Conservation (phyloP, 495 filamentous ascomycete genomes). For the Thermothielavioides terrestris region DNA sequence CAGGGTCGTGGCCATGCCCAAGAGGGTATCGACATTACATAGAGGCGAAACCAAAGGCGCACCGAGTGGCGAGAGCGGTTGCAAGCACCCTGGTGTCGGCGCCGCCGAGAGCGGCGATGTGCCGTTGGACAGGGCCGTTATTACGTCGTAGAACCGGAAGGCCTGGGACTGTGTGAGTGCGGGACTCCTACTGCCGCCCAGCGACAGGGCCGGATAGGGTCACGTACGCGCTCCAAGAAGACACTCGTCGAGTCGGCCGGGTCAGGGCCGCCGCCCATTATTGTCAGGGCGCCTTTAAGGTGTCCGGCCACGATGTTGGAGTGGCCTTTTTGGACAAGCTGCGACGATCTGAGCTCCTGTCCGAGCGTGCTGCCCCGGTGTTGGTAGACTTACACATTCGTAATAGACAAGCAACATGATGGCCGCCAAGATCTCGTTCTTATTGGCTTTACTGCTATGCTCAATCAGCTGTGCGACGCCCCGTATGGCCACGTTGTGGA, state of each 20-base stretch:
- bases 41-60: slow-evolving; percentile 36
- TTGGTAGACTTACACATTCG: slow-evolving; percentile 43
- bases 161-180: slow-evolving; percentile 30
- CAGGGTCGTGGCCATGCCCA: slow-evolving; percentile 53
- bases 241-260: slow-evolving; percentile 42
- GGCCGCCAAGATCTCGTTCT: slow-evolving; percentile 51
- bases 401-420: slow-evolving; percentile 58
- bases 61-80: slow-evolving; percentile 39
- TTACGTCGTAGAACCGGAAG: slow-evolving; percentile 58
- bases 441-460: slow-evolving; percentile 39
- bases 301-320: slow-evolving; percentile 52
- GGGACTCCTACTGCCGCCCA: neutral
- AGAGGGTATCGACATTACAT: slow-evolving; percentile 48
- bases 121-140: slow-evolving; percentile 53
- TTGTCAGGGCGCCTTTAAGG: slow-evolving; percentile 50
- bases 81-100: slow-evolving; percentile 36
- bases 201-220: neutral
- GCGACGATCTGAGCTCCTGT: neutral
- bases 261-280: slow-evolving; percentile 43
- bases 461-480: slow-evolving; percentile 50
- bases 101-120: slow-evolving; percentile 47
- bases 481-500: slow-evolving; percentile 51
- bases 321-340: slow-evolving; percentile 52
- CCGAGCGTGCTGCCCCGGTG: neutral
- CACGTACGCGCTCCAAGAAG: slow-evolving; percentile 50